phyloP scores from a whole-genome alignment of 2,329 filamentous ascomycete genomes.

The Colletotrichum magnum region DNA sequence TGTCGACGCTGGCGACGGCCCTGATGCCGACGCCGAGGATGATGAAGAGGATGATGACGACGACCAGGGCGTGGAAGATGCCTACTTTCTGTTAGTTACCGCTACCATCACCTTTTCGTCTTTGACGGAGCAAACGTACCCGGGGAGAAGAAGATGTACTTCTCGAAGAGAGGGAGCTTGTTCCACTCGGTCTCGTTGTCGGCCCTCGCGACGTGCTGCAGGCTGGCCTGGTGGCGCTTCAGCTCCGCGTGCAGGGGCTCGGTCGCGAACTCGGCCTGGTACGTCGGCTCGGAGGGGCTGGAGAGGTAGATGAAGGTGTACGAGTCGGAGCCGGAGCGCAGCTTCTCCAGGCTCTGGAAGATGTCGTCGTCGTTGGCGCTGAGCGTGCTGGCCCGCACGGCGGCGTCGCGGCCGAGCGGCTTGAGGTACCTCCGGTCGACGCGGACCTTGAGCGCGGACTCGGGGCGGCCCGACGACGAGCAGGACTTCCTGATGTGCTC shows the following conservation, averaged over 20 bases:
- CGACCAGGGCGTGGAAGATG: conserved; percentile 88
- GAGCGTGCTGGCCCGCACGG: conserved; percentile 59
- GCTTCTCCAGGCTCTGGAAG: conserved; percentile 60
- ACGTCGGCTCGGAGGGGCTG: conserved; percentile 69
- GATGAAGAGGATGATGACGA: conserved; percentile 77
- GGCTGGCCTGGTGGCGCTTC: conserved; percentile 69
- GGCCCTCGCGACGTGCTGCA: conserved; percentile 49
- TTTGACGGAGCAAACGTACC: conserved; percentile 65
- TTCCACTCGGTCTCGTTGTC: conserved; percentile 57
- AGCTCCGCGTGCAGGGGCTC: conserved; percentile 78
- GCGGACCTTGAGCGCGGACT: conserved; percentile 48
- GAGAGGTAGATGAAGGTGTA: conserved; percentile 86
- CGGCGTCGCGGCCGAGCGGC: conserved; percentile 52
- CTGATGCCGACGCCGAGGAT: conserved; percentile 85
- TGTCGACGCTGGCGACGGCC: conserved; percentile 84
- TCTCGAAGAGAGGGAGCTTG: conserved; percentile 80
- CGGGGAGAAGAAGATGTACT: conserved; percentile 94
- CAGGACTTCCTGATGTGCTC: conserved; percentile 64
- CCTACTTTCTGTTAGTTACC: conserved; percentile 63
- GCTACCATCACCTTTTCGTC: not conserved
- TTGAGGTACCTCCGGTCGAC: conserved; percentile 59
- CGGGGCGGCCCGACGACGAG: conserved; percentile 43
- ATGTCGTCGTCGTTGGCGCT: conserved; percentile 67
- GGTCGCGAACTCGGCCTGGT: conserved; percentile 74
- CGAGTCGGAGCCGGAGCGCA: conserved; percentile 54